A percentile compares a stretch with the other conserved stretches of the same genome.
phyloP scores from a whole-genome alignment of 805 yeast species.

The Cephaloascus fragrans region DNA sequence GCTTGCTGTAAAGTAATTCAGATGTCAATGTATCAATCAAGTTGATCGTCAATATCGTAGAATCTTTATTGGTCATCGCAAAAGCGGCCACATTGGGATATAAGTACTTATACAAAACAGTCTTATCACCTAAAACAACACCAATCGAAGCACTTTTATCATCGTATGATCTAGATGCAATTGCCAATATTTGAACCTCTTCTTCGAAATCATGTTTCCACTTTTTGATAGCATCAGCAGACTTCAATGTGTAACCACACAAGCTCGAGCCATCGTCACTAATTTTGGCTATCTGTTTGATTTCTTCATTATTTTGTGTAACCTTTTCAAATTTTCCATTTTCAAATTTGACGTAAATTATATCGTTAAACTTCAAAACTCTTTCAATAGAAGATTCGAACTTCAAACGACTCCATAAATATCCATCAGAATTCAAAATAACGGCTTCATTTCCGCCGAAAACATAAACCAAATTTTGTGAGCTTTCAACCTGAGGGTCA shows the following conservation, averaged over 20 bases:
- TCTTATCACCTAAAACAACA: constrained; percentile 54
- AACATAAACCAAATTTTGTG: background rate
- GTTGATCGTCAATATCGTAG: constrained; percentile 30
- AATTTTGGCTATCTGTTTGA: background rate
- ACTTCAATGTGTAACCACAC: background rate
- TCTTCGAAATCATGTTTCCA: background rate
- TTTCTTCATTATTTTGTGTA: background rate
- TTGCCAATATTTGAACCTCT: constrained; percentile 28
- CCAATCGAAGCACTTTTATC: constrained; percentile 52
- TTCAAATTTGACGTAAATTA: background rate
- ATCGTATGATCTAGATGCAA: constrained; percentile 25
- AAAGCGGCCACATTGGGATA: constrained; percentile 58
- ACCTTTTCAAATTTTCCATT: background rate
- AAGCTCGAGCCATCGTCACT: background rate
- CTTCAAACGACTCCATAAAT: background rate
- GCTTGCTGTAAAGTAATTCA: constrained; percentile 39
- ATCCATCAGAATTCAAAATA: background rate
- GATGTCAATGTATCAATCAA: constrained; percentile 69
- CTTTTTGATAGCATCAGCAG: background rate
- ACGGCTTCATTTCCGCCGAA: background rate
- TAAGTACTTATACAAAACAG: constrained; percentile 75
- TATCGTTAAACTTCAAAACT: background rate
- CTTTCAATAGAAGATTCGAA: background rate
- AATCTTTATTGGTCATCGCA: constrained; percentile 26
- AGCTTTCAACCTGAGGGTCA: background rate